phyloP scores from a whole-genome alignment of 148 eudicot species.

The Arctostaphylos glauca region DNA sequence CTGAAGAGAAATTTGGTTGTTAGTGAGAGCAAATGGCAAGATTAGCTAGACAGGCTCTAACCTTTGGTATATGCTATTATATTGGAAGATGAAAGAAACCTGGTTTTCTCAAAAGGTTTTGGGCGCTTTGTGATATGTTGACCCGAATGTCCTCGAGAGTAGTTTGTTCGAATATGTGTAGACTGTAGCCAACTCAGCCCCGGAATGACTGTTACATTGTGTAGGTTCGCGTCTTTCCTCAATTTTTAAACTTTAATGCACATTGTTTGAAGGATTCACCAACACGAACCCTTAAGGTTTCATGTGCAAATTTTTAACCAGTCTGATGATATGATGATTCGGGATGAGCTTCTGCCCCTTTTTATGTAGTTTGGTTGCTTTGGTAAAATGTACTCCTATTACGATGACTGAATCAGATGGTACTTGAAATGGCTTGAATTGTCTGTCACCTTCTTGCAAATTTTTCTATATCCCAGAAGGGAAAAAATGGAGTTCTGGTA shows the following conservation, averaged over 20 bases:
- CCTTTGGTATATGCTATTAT: neutral
- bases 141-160: neutral
- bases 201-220: neutral
- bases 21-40: neutral
- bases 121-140: neutral
- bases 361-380: neutral
- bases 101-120: neutral
- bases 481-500: neutral
- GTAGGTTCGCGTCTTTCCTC: neutral
- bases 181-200: neutral
- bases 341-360: neutral
- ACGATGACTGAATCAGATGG: neutral
- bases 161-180: neutral
- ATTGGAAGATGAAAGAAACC: neutral
- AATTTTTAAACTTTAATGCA: neutral
- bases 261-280: neutral
- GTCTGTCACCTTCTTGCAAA: neutral
- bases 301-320: neutral
- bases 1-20: neutral
- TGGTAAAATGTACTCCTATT: neutral
- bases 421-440: neutral
- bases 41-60: neutral
- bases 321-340: neutral
- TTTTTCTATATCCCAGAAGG: neutral
- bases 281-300: neutral